Percentiles rank a stretch among this genome's conserved stretches.
These are phyloP conservation scores for Cylindrodendrum hubeiense DNA, from an alignment of 2,329 filamentous ascomycete genomes.

Conservation along the genomic window DNA sequence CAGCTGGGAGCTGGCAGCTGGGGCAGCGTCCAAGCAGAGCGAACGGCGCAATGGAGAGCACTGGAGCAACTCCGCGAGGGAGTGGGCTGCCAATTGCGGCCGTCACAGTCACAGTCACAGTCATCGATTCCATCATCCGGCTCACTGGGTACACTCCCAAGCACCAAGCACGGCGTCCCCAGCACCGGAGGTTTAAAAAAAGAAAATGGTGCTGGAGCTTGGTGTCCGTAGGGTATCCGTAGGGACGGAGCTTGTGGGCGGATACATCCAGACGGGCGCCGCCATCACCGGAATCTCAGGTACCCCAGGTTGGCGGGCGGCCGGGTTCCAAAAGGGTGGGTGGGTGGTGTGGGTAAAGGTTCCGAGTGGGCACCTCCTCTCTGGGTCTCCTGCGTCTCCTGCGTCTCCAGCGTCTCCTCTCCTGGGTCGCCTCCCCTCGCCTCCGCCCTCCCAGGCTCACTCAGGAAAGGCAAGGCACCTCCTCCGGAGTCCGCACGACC, in stretches of 20 bases:
- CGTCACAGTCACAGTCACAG: slow-evolving; percentile 7
- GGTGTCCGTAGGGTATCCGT: background rate
- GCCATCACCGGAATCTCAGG: background rate
- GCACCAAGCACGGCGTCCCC: background rate
- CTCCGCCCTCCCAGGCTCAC: background rate
- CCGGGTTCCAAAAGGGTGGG: background rate
- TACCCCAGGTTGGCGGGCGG: background rate
- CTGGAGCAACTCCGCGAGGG: background rate
- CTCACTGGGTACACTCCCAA: slow-evolving; percentile 26
- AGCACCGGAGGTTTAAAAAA: background rate
- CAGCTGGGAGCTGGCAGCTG: background rate
- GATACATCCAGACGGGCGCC: background rate
- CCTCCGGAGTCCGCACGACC: background rate
- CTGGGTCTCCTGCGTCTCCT: background rate
- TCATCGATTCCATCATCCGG: slow-evolving; percentile 23
- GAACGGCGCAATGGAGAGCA: slow-evolving; percentile 20
- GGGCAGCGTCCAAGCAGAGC: background rate
- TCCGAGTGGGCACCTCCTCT: background rate
- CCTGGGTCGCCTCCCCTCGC: background rate
- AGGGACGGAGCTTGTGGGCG: background rate
- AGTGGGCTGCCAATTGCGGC: slow-evolving; percentile 16
- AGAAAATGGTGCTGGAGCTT: background rate
- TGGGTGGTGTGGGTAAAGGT: background rate
- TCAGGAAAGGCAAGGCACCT: too few species aligned
- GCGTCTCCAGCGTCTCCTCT: background rate